These are phyloP conservation scores for Colletotrichum eremochloae DNA, from an alignment of 2,329 filamentous ascomycete species.

Conservation along the genomic window DNA sequence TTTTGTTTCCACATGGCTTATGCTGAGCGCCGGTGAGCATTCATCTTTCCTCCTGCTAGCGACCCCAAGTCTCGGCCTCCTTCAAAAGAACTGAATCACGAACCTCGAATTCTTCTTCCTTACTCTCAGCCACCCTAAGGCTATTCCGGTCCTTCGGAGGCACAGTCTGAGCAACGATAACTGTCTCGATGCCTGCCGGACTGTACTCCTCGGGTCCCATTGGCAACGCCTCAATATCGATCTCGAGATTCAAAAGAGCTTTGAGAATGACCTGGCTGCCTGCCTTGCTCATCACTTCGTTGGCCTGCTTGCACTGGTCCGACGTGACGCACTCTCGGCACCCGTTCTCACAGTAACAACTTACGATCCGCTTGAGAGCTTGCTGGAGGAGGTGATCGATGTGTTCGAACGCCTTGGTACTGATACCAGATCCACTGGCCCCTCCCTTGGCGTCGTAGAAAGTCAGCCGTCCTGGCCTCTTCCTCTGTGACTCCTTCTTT, in stretches of 20 bases:
- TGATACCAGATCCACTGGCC: constrained; percentile 84
- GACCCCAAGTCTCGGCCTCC: constrained; percentile 18
- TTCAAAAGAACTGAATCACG: constrained; percentile 14
- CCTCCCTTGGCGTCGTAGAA: constrained; percentile 98
- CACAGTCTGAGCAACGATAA: constrained; percentile 80
- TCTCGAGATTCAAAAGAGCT: constrained; percentile 78
- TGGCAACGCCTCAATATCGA: constrained; percentile 86
- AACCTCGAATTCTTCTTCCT: constrained; percentile 42
- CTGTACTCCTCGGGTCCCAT: constrained; percentile 83
- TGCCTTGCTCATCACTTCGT: constrained; percentile 94
- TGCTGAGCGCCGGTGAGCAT: too few species aligned
- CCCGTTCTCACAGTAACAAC: constrained; percentile 82
- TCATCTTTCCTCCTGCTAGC: background rate
- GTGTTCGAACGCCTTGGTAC: constrained; percentile 94
- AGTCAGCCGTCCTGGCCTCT: constrained; percentile 87
- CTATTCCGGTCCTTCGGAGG: constrained; percentile 50
- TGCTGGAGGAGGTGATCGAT: constrained; percentile 82
- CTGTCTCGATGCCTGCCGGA: constrained; percentile 83
- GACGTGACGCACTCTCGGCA: constrained; percentile 93
- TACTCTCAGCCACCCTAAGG: constrained; percentile 28
- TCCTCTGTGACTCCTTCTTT: constrained; percentile 75
- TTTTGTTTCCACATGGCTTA: background rate
- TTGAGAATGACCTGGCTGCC: constrained; percentile 86
- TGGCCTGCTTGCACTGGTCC: constrained; percentile 86
- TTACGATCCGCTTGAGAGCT: constrained; percentile 81